Conservation (phyloP, 345 rosid genomes). For the Eucalyptus regnans region DNA sequence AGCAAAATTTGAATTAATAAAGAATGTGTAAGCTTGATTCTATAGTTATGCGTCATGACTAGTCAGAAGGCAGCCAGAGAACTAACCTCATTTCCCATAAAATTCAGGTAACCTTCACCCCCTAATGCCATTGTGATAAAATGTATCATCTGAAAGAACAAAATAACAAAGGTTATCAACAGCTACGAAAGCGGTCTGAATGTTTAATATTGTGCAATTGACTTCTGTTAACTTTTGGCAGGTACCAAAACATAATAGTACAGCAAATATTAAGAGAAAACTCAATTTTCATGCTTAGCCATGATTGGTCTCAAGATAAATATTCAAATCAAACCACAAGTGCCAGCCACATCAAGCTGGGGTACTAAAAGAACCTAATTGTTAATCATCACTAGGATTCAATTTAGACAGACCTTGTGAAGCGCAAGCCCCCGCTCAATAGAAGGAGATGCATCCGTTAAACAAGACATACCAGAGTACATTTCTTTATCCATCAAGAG, state of each 20-base stretch:
- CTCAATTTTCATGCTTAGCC: neutral
- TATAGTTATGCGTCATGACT: neutral
- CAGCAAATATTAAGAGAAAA: neutral
- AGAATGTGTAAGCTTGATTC: neutral
- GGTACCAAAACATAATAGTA: neutral
- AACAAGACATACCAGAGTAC: conserved; percentile 67
- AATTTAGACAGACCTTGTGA: conserved; percentile 41
- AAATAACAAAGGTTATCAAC: neutral
- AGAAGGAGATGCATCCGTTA: conserved; percentile 39
- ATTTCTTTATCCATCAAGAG: conserved; percentile 64
- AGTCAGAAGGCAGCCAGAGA: neutral
- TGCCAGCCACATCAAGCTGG: neutral
- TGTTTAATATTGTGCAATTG: neutral
- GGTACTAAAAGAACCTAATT: neutral
- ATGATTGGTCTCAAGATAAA: neutral
- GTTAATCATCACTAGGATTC: neutral
- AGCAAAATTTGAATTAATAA: neutral
- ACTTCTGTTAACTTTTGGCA: neutral
- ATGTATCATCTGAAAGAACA: conserved; percentile 48
- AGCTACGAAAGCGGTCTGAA: neutral
- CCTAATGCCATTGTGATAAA: conserved; percentile 70
- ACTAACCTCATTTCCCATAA: conserved; percentile 79
- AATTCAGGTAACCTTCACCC: conserved; percentile 79
- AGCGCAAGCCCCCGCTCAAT: conserved; percentile 65
- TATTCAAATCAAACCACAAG: neutral